Evolutionary conservation across 1,284 basidiomycete genomes (phyloP).

Genomic region (Clitocybe nebularis): DNA sequence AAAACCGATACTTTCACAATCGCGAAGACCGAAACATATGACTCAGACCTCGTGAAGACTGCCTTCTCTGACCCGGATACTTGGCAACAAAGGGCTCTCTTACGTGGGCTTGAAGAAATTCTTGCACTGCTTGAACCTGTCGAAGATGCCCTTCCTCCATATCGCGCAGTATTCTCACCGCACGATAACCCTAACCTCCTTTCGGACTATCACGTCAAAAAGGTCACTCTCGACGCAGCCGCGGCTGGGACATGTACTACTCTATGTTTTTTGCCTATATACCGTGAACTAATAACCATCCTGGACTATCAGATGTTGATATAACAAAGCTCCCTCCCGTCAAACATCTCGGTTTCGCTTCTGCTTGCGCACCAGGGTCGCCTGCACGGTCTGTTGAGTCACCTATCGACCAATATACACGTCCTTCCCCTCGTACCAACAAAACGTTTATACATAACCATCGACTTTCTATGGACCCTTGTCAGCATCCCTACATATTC

Average conservation of each 20-base stretch:
- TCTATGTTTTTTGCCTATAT: not conserved
- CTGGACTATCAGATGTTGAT: constrained; percentile 28
- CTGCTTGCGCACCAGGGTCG: constrained; percentile 39
- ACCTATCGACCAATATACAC: constrained; percentile 29
- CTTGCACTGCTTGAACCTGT: constrained; percentile 35
- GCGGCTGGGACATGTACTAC: constrained; percentile 34
- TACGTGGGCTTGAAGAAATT: constrained; percentile 23
- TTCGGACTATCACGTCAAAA: constrained; percentile 38
- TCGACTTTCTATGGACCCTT: constrained; percentile 57
- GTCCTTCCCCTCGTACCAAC: constrained; percentile 20
- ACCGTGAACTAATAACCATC: not conserved
- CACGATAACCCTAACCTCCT: constrained; percentile 45
- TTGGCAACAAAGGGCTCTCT: constrained; percentile 20
- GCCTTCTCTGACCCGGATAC: constrained; percentile 22
- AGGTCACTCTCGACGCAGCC: constrained; percentile 38
- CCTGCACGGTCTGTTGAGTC: constrained; percentile 26
- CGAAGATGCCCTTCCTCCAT: constrained; percentile 35
- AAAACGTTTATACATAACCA: constrained; percentile 58
- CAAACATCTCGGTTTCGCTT: constrained; percentile 34
- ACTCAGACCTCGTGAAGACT: constrained; percentile 29
- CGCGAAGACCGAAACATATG: constrained; percentile 28
- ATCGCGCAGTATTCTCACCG: constrained; percentile 42
- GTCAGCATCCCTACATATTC: constrained; percentile 46
- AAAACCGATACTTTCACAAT: constrained; percentile 34
- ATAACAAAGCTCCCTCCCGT: constrained; percentile 27